Evolutionary conservation across 169 alveolate genomes (phyloP).

Genomic region (Theileria annulata): DNA sequence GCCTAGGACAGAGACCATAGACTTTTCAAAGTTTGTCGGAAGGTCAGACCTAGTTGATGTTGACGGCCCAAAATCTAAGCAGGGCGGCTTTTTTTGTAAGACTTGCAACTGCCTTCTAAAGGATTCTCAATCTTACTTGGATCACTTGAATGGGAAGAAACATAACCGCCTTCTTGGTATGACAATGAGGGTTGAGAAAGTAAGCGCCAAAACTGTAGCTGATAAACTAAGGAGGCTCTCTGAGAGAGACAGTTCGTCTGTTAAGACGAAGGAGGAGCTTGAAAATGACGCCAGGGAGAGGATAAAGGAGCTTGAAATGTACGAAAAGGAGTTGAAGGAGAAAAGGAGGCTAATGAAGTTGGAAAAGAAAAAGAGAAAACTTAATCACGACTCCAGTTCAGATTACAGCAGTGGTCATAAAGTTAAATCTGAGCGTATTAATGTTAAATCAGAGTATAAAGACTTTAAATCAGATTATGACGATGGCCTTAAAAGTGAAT

Average conservation of each 20-base stretch:
- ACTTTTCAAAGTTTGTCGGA: constrained; percentile 79
- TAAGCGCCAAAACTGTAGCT: constrained; percentile 79
- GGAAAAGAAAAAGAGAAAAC: constrained; percentile 24
- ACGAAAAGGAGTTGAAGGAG: constrained; percentile 54
- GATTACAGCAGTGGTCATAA: background rate
- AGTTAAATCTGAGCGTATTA: background rate
- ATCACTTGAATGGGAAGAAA: constrained; percentile 90
- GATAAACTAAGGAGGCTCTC: constrained; percentile 76
- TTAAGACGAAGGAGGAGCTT: constrained; percentile 36
- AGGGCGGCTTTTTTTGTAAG: constrained; percentile 85
- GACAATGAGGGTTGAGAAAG: constrained; percentile 91
- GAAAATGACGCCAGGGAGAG: constrained; percentile 62
- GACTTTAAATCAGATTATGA: constrained; percentile 1
- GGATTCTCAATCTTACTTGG: constrained; percentile 88
- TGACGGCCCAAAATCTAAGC: constrained; percentile 83
- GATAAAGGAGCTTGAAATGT: constrained; percentile 54
- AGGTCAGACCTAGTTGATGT: constrained; percentile 74
- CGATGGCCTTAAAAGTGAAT: constrained; percentile 15
- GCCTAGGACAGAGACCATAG: constrained; percentile 71
- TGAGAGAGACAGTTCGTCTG: constrained; percentile 29
- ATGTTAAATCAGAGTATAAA: background rate
- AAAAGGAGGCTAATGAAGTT: constrained; percentile 45
- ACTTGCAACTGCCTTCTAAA: constrained; percentile 84
- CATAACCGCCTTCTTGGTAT: constrained; percentile 90
- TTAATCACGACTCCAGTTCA: background rate